Base-by-base conservation (phyloP, 2,329 filamentous ascomycete species). In the Diaporthe ilicicola region DNA sequence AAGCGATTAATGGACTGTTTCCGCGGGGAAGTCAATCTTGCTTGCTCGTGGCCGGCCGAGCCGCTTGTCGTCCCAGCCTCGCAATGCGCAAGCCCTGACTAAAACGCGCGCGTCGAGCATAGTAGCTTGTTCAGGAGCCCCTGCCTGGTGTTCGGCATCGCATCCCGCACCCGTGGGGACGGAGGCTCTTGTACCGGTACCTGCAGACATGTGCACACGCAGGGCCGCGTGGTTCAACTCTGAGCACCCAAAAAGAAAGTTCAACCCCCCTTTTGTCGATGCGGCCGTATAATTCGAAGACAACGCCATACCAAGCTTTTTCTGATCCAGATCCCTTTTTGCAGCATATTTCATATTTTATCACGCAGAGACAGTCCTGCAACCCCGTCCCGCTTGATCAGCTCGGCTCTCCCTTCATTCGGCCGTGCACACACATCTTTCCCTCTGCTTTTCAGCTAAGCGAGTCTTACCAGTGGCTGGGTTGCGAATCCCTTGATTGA, bases 401-500 rank as follows among this genome's bases (percentile, higher is more conserved):
- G 59, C 29, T 42, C 19, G 59, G n/a, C n/a, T 22, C 59, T 64
- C 59, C 59, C 59, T 64, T 44, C 22, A 27, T 13, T 64, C 59
- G 59, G 59, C 44, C 37, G 59, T 29, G 34, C 42, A 27, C 42
- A 13, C 7, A 39, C 37, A 64, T 64, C 59, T 24, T 29, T 24
- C 34, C 13, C n/a, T 10, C 46, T 64, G n/a, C 27, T 34, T 62
- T 62, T 48, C 39, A 13, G 56, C 19, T 39, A 32, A 34, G 32
- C 39, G 42, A 46, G 56, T 61, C 29, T 24, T 32, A 39, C n/a
- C 42, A 48, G 27, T 62, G 59, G 42, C 59, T 62, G 8, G 59
- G 42, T 34, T 50, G 42, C 59, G 59, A n/a, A 48, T 64, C 59
- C 59, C 59, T 64, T 64, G 59, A 64, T 64, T 64, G 59, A 64